These are phyloP conservation scores for Ocimum tenuiflorum DNA, from an alignment of 257 asterid genomes.

Conservation along the genomic window DNA sequence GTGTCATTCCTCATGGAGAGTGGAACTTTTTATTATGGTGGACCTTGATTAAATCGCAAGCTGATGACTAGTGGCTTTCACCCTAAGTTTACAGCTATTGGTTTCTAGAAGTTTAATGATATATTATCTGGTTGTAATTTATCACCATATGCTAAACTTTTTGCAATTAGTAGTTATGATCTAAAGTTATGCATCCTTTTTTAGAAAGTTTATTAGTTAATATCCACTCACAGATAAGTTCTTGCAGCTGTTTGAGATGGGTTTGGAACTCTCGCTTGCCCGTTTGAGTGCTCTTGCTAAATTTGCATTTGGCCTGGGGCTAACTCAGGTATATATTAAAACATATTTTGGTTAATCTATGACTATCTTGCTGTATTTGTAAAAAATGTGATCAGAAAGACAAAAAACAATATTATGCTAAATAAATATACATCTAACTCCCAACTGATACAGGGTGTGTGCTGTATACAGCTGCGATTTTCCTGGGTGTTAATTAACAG, in stretches of 20 bases:
- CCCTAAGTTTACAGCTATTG: neutral
- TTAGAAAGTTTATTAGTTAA: slow-evolving; percentile 15
- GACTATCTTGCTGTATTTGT: neutral
- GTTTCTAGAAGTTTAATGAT: neutral
- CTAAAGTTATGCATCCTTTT: slow-evolving; percentile 1
- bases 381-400: slow-evolving; percentile 7
- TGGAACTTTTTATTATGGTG: neutral
- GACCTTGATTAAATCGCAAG: neutral
- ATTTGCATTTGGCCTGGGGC: slow-evolving; percentile 93
- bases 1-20: neutral
- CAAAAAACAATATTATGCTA: slow-evolving; percentile 4
- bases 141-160: neutral
- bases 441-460: neutral
- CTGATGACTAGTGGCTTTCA: neutral
- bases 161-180: slow-evolving; percentile 7
- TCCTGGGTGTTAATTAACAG: neutral
- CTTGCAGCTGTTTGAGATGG: slow-evolving; percentile 98
- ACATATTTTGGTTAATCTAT: slow-evolving; percentile 7
- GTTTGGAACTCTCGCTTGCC: slow-evolving; percentile 95
- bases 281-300: slow-evolving; percentile 95
- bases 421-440: neutral
- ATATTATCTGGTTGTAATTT: neutral
- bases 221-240: slow-evolving; percentile 27
- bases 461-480: neutral
- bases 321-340: slow-evolving; percentile 64